Conservation (phyloP, 805 yeast species). For the Saccharomycopsis sp. region DNA sequence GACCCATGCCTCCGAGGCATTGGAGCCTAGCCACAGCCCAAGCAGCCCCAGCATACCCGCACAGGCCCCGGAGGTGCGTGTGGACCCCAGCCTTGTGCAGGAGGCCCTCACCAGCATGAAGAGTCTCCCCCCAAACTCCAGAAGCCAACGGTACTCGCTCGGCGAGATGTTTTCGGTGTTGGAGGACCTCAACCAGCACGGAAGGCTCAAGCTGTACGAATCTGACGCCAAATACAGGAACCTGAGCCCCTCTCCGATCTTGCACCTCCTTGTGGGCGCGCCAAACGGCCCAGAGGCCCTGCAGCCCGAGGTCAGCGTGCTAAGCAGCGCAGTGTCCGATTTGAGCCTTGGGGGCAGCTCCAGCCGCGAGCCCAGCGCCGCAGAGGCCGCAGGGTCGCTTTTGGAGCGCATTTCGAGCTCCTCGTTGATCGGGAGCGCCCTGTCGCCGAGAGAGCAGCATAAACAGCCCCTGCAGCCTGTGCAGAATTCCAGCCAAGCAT, state of each 20-base stretch:
- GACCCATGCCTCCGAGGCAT: slow-evolving; percentile 16
- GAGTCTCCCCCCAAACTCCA: slow-evolving; percentile 32
- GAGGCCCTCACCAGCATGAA: slow-evolving; percentile 9
- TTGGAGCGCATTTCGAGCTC: slow-evolving; percentile 9
- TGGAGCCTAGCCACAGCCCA: not conserved
- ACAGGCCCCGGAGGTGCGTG: not conserved
- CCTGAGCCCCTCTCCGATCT: slow-evolving; percentile 26
- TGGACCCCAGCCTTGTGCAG: not conserved
- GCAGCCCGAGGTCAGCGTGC: not conserved
- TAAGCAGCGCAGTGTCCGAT: not conserved
- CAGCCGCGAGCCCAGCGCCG: slow-evolving; percentile 15
- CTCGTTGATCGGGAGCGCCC: not conserved
- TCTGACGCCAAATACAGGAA: slow-evolving; percentile 30
- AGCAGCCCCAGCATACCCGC: not conserved
- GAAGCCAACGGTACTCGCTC: slow-evolving; percentile 40
- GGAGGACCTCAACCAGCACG: slow-evolving; percentile 32
- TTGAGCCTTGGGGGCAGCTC: slow-evolving; percentile 17
- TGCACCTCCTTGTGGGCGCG: slow-evolving; percentile 16
- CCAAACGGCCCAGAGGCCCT: not conserved
- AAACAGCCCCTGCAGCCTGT: no score
- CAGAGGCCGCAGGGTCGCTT: slow-evolving; percentile 9
- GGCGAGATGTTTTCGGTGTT: slow-evolving; percentile 50
- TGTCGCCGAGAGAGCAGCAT: no score
- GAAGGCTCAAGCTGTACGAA: slow-evolving; percentile 26
- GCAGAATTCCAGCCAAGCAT: no score